These are phyloP conservation scores for Leccinum pachyderme DNA, from an alignment of 1,284 basidiomycete species.

Conservation along the genomic window DNA sequence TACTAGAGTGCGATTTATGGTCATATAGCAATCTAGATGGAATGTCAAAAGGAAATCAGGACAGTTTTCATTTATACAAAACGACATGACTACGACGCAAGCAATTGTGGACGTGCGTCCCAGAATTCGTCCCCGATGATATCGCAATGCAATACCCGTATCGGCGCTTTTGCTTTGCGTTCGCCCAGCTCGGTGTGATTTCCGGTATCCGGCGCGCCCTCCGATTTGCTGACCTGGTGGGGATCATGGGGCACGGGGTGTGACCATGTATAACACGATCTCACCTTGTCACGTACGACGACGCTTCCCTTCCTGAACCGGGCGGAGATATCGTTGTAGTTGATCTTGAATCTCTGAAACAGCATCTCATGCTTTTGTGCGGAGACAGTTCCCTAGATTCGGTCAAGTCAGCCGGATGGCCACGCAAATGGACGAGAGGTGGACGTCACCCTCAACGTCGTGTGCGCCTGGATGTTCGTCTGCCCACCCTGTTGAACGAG, in stretches of 20 bases:
- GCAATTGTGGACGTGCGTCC: slow-evolving; percentile 50
- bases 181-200: slow-evolving; percentile 21
- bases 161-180: slow-evolving; percentile 40
- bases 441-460: slow-evolving; percentile 54
- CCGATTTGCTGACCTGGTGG: slow-evolving; percentile 9
- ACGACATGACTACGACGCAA: slow-evolving; percentile 34
- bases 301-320: slow-evolving; percentile 88
- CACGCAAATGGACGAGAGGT: background rate
- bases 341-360: slow-evolving; percentile 78
- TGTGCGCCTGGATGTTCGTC: slow-evolving; percentile 81
- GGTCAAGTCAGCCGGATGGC: slow-evolving; percentile 1
- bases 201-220: background rate
- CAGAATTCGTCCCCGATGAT: slow-evolving; percentile 84
- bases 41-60: background rate
- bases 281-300: slow-evolving; percentile 60
- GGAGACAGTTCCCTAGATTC: slow-evolving; percentile 76
- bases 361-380: slow-evolving; percentile 91
- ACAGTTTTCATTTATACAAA: background rate
- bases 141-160: slow-evolving; percentile 74
- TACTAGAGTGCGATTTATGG: background rate
- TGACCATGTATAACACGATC: background rate
- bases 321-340: slow-evolving; percentile 79
- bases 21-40: background rate
- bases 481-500: slow-evolving; percentile 79
- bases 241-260: background rate